A percentile compares a stretch with the other conserved stretches of the same genome.
Conservation (phyloP, 371 early-diverging fungal genomes). For the Blakeslea trispora region DNA sequence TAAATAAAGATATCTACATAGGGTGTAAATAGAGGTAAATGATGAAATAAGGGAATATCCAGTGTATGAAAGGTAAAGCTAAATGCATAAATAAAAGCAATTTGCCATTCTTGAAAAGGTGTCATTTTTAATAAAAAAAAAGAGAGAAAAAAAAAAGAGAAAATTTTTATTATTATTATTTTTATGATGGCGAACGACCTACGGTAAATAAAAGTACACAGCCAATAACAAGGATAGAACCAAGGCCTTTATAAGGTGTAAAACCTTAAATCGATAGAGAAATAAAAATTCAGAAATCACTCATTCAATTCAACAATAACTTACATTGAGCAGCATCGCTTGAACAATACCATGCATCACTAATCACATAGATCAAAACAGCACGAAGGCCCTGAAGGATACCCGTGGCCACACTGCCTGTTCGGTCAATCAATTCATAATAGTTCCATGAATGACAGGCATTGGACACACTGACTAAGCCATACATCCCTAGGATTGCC, state of each 20-base stretch:
- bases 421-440: slow-evolving; percentile 54
- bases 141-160: slow-evolving; percentile 1
- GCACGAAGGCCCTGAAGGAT: slow-evolving; percentile 69
- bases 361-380: slow-evolving; percentile 67
- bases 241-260: slow-evolving; percentile 44
- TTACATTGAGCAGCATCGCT: slow-evolving; percentile 66
- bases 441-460: slow-evolving; percentile 53
- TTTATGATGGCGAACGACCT: slow-evolving; percentile 16
- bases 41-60: slow-evolving; percentile 20
- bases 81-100: slow-evolving; percentile 48
- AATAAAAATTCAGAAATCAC: too few species aligned
- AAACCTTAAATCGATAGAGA: too few species aligned
- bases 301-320: too few species aligned
- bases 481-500: slow-evolving; percentile 33
- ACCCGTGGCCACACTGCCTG: slow-evolving; percentile 62
- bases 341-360: slow-evolving; percentile 65
- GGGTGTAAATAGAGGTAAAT: slow-evolving; percentile 33
- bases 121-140: slow-evolving; percentile 2
- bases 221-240: slow-evolving; percentile 45
- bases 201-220: slow-evolving; percentile 51
- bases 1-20: slow-evolving; percentile 33
- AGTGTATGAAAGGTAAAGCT: slow-evolving; percentile 23
- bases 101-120: slow-evolving; percentile 33
- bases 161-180: slow-evolving; percentile 7
- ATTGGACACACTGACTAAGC: slow-evolving; percentile 34